phyloP scores from a whole-genome alignment of 2,329 filamentous ascomycete species.

The Paracamarosporium sp. region DNA sequence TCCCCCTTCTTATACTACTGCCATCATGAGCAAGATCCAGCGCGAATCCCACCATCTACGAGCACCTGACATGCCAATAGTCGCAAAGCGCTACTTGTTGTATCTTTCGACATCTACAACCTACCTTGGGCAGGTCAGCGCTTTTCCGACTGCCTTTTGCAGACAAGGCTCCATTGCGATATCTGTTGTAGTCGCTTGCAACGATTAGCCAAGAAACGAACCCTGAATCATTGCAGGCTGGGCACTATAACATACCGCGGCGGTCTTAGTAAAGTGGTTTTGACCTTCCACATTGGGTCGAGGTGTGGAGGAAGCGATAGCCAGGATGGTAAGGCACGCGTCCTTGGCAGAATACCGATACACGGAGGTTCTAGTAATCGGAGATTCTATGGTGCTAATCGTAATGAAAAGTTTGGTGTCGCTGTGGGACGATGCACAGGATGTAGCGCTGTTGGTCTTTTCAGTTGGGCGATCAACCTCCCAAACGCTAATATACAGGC shows the following conservation, averaged over 20 bases:
- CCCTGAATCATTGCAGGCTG: constrained; percentile 4
- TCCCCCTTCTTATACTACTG: constrained; percentile 1
- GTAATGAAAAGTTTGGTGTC: neutral
- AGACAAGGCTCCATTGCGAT: constrained; percentile 2
- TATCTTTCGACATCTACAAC: neutral
- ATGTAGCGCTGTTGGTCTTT: neutral
- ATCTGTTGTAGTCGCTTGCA: neutral
- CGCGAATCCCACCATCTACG: neutral
- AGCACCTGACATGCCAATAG: constrained; percentile 1
- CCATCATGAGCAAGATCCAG: neutral
- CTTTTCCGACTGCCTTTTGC: constrained; percentile 9
- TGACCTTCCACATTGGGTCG: constrained; percentile 11
- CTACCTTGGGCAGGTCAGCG: neutral
- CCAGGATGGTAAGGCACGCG: neutral
- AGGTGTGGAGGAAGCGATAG: neutral
- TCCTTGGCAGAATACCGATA: neutral
- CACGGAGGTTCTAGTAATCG: neutral
- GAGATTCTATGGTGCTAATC: too few species aligned
- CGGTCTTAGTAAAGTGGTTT: neutral
- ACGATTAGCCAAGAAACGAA: constrained; percentile 8
- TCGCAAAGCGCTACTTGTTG: neutral
- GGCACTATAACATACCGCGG: constrained; percentile 11
- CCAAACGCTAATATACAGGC: too few species aligned
- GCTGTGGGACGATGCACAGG: neutral
- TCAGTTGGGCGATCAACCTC: neutral